Base-by-base conservation (phyloP, 1,284 basidiomycete genomes). In the Singerocomus inundabilis region DNA sequence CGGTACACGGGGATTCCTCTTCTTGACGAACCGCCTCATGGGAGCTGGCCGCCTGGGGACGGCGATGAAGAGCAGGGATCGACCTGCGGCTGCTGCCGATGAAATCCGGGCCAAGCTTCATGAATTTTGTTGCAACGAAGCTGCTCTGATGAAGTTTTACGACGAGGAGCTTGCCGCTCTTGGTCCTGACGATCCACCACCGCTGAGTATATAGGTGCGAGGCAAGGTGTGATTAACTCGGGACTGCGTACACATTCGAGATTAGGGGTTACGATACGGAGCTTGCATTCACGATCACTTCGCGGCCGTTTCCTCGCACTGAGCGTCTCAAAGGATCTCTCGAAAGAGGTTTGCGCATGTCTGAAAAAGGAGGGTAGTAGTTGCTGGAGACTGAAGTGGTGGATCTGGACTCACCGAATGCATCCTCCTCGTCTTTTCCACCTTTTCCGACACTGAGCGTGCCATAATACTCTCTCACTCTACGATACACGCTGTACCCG, bases 381-480 rank as follows among this genome's bases (percentile, higher is more conserved):
- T 24, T 26, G 11, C 4, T n/a, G 13, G 6, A n/a, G 37, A 12
- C 40, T 35, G 44, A 48, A 35, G 35, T 15, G n/a, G 28, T n/a
- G 36, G 39, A 44, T 15, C 25, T 3, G 33, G 32, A 80, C 88
- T 59, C 69, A 93, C 92, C 93, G 69, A 87, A 95, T 13, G 90
- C 93, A 67, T 96, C 92, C 62, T 93, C 91, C 63, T 95, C 92
- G 49, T 92, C 88, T 60, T 79, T 74, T 18, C 80, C 79, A 9
- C 81, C 84, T 54, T 80, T 80, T 10, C 87, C 81, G 33, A 81
- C 64, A 3, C 86, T 86, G 11, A 92, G 71, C 49, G 77, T 85
- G 12, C 85, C 86, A 70, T 96, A 96, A 69, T 96, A 96, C 60
- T 91, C 89, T 53, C 80, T 77, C 38, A 96, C 92, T 51, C 87